Evolutionary conservation across 768 basidiomycete species (phyloP).

Genomic region (Mycena vitilis): DNA sequence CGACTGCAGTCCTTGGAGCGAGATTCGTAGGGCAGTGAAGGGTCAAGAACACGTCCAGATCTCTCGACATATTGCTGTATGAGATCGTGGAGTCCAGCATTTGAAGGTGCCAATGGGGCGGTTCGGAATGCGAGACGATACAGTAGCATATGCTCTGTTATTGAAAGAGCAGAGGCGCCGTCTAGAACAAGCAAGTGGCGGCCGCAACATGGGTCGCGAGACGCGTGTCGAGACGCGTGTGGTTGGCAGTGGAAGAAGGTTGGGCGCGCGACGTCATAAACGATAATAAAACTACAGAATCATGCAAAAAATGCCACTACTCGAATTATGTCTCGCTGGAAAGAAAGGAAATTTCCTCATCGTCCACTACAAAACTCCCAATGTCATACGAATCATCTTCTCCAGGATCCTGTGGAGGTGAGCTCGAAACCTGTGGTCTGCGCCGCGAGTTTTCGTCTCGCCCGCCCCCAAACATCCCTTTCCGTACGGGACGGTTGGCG

Average conservation of each 20-base stretch:
- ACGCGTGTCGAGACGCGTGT: no score
- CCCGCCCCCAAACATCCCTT: slow-evolving; percentile 56
- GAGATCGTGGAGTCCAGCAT: slow-evolving; percentile 43
- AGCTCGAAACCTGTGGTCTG: slow-evolving; percentile 61
- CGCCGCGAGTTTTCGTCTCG: slow-evolving; percentile 43
- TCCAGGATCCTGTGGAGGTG: slow-evolving; percentile 63
- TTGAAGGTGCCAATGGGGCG: neutral
- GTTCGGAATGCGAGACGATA: slow-evolving; percentile 10
- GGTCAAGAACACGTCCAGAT: slow-evolving; percentile 55
- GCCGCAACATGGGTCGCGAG: neutral
- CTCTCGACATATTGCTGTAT: slow-evolving; percentile 57
- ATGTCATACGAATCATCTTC: slow-evolving; percentile 74
- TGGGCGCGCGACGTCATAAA: slow-evolving; percentile 16
- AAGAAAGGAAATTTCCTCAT: slow-evolving; percentile 68
- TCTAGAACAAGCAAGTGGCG: neutral
- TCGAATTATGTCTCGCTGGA: slow-evolving; percentile 24
- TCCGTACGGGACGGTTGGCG: slow-evolving; percentile 59
- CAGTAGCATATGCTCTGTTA: slow-evolving; percentile 15
- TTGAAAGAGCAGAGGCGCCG: neutral
- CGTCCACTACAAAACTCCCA: slow-evolving; percentile 85
- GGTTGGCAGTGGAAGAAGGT: no score
- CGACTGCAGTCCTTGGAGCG: slow-evolving; percentile 49
- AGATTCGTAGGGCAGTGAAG: slow-evolving; percentile 64
- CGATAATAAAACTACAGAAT: neutral
- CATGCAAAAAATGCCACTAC: slow-evolving; percentile 6